A percentile compares a stretch with the other conserved stretches of the same genome.
phyloP scores from a whole-genome alignment of 306 rosid genomes.

The Medicago arabica region DNA sequence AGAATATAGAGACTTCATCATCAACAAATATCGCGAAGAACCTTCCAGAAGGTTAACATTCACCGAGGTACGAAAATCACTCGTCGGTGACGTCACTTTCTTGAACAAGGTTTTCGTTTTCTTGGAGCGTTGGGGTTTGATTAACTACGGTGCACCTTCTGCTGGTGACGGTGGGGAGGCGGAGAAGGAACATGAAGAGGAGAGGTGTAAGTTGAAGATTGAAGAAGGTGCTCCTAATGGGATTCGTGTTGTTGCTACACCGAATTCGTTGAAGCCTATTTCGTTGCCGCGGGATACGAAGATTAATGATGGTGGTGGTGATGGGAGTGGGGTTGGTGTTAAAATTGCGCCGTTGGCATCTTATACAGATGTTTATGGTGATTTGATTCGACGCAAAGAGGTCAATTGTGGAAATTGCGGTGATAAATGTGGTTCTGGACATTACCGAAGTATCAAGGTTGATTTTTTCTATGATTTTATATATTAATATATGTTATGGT shows the following conservation, averaged over 20 bases:
- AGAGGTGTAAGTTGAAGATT: slow-evolving; percentile 53
- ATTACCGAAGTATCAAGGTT: slow-evolving; percentile 69
- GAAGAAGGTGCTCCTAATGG: slow-evolving; percentile 86
- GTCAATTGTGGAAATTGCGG: slow-evolving; percentile 67
- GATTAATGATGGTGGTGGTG: slow-evolving; percentile 16
- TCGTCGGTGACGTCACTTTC: slow-evolving; percentile 84
- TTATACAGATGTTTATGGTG: slow-evolving; percentile 66
- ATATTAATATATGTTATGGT: not conserved
- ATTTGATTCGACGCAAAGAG: slow-evolving; percentile 52
- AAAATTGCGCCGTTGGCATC: slow-evolving; percentile 75
- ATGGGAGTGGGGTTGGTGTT: slow-evolving; percentile 41
- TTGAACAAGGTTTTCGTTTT: slow-evolving; percentile 76
- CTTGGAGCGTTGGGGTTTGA: slow-evolving; percentile 79
- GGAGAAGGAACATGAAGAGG: slow-evolving; percentile 46
- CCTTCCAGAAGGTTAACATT: slow-evolving; percentile 83
- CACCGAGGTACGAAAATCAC: slow-evolving; percentile 82
- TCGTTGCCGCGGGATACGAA: slow-evolving; percentile 40
- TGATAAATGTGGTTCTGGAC: slow-evolving; percentile 62
- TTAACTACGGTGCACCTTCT: slow-evolving; percentile 63
- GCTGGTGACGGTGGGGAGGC: slow-evolving; percentile 25
- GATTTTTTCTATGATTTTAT: not conserved
- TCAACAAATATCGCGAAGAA: slow-evolving; percentile 86
- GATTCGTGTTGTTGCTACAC: slow-evolving; percentile 77
- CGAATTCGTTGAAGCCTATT: slow-evolving; percentile 78
- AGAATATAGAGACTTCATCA: slow-evolving; percentile 86